phyloP scores from a whole-genome alignment of 768 basidiomycete species.

The Boletales sp. region DNA sequence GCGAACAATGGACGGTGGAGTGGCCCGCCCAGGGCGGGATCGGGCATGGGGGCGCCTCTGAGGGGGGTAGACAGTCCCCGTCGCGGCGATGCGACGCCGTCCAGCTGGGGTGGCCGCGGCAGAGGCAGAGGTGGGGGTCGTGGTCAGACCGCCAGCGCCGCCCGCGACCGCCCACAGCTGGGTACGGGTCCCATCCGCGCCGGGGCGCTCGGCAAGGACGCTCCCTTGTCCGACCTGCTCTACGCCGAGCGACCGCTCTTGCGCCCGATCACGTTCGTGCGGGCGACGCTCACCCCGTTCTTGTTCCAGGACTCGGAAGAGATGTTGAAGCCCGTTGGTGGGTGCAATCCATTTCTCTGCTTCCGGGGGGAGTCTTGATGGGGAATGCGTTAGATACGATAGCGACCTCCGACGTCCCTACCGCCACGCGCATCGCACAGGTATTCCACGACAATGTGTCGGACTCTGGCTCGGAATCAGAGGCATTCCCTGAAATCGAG shows the following conservation, averaged over 20 bases:
- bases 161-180: constrained; percentile 2
- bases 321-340: constrained; percentile 51
- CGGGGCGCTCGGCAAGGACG: constrained; percentile 26
- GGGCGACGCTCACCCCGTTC: constrained; percentile 47
- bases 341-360: too few species aligned
- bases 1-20: constrained; percentile 3
- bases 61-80: constrained; percentile 7
- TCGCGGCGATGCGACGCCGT: not conserved
- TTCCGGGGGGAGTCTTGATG: constrained; percentile 34
- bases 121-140: constrained; percentile 16
- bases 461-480: constrained; percentile 20
- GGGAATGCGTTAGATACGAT: constrained; percentile 35
- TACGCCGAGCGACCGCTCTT: constrained; percentile 58
- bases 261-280: constrained; percentile 68
- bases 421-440: constrained; percentile 61
- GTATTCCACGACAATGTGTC: constrained; percentile 49
- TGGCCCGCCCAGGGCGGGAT: constrained; percentile 7
- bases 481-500: constrained; percentile 49
- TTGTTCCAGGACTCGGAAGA: constrained; percentile 59
- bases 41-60: constrained; percentile 4
- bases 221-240: constrained; percentile 53
- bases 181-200: constrained; percentile 3
- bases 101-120: constrained; percentile 9
- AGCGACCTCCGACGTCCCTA: constrained; percentile 58
- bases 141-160: not conserved